Evolutionary conservation across 78 protist genomes (phyloP).

Genomic region (Neovahlkampfia damariscottae): DNA sequence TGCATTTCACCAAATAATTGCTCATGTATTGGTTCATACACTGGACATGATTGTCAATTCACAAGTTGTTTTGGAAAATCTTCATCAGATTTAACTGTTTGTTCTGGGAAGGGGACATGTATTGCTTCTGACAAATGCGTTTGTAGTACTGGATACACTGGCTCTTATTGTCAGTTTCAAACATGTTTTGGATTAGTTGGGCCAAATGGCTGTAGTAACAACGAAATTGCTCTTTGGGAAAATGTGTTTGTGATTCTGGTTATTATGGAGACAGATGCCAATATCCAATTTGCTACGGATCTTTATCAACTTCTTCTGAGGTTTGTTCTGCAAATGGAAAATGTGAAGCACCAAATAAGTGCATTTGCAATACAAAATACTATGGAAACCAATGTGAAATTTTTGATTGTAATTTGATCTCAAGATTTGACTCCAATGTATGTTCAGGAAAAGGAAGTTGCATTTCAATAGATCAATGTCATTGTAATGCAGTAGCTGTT

Average conservation of each 20-base stretch:
- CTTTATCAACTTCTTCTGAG: too few relatives aligned
- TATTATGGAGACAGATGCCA: too few relatives aligned
- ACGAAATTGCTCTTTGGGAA: neutral
- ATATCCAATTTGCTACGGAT: too few relatives aligned
- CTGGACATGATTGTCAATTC: neutral
- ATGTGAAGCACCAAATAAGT: neutral
- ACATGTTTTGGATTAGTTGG: neutral
- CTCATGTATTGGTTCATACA: neutral
- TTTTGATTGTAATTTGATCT: neutral
- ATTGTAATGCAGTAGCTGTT: neutral
- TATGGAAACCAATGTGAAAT: neutral
- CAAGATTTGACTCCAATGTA: neutral
- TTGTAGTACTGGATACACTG: neutral
- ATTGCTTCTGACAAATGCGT: neutral
- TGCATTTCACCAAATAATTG: slow-evolving; percentile 1
- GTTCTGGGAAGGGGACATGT: neutral
- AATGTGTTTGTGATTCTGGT: neutral
- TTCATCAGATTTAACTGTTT: neutral
- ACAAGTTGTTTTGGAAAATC: neutral
- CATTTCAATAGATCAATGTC: neutral
- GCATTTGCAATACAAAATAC: neutral
- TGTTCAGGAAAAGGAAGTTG: neutral
- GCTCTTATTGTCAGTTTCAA: neutral
- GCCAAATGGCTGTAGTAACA: neutral
- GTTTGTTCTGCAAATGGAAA: neutral